Evolutionary conservation across 2,329 filamentous ascomycete genomes (phyloP), one percentile per base, ranked within the genome.

Genomic region (Hypomyces perniciosus): DNA sequence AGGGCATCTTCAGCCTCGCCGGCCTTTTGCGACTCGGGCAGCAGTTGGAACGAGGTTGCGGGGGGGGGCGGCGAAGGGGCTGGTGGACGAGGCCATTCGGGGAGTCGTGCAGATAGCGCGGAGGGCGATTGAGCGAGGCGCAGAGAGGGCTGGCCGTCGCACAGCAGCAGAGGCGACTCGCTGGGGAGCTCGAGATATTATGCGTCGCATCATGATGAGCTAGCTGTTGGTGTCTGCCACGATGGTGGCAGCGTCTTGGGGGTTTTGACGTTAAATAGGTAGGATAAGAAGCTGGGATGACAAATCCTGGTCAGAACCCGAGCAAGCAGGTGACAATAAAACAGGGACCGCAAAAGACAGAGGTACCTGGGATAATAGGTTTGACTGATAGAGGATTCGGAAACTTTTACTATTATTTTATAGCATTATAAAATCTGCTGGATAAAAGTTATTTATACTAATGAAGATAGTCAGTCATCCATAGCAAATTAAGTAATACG

Each of bases 1-100:
- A 96, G 77, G 1, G 83, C 83, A 70, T 97, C 90, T 69, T 97
- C 93, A 0, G 88, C 83, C 13, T 79, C 76, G 12, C 90, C 90
- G 0, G 85, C 75, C 69, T 97, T 96, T 51, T 86, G 75, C 31
- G 80, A 71, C 58, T 90, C 88, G 38, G 89, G 78, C 1, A 96
- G 79, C 10, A 96, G 78, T 67, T 96, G 92, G 72, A 92, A 96
- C 29, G 87, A 80, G 63, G 95, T 90, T 51, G 86, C 81, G 0
- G 86, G 61, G 4, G 4, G 63, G 55, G 34, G 62, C 54, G 35
- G 60, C 59, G 41, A 56, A 65, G 8, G 62, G 61, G 20, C 39
- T 44, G 12, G 48, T 34, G 8, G 26, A 30, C 4, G 48, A 39
- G 10, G 64, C 59, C 66, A 70, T 70, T 45, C 37, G 56, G 39